Evolutionary conservation across 192 early-diverging fungal species (phyloP), one percentile per base, ranked within the genome.

Genomic region (Chytriomyces sp.): DNA sequence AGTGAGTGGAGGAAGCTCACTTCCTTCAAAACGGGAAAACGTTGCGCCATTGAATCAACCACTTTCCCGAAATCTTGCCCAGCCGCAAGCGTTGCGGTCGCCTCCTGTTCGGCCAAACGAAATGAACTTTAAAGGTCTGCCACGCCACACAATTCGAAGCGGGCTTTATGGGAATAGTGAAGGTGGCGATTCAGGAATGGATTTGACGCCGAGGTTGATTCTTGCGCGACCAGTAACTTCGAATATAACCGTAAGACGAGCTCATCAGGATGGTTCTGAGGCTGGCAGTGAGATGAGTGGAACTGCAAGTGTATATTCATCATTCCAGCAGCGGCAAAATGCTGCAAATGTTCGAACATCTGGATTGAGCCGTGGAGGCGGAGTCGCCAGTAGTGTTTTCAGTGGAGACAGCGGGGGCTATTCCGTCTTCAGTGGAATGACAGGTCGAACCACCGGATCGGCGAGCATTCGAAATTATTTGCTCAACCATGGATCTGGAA

Each of bases 161-260:
- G 35, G 35, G 1, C 35, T 35, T 35, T 35, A 35, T 35, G 35
- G 35, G 35, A 35, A 43, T 64, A 10, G 6, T 28, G 66, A 77
- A 45, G 28, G 35, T 67, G 47, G 62, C 10, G 63, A 45, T 9
- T 13, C 16, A 13, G 61, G 61, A 13, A 18, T 28, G 11, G 73
- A 75, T 13, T 23, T 62, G 65, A 50, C 76, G 50, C 77, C 77
- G 0, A 53, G 69, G 45, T 45, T 78, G 28, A 45, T 78, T 9
- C 63, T 78, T 8, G 50, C 77, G 47, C 68, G 77, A 18, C 77
- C 77, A 3, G 69, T 78, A 11, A 50, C 69, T 13, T 46, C 67
- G 18, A 71, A 71, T 28, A 23, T 69, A 13, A 72, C 7, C 5
- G 57, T 67, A 4, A 11, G 57, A 53, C 67, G 69, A 20, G 5